phyloP scores from a whole-genome alignment of 2,329 filamentous ascomycete genomes.

The Plenodomus lindquistii region DNA sequence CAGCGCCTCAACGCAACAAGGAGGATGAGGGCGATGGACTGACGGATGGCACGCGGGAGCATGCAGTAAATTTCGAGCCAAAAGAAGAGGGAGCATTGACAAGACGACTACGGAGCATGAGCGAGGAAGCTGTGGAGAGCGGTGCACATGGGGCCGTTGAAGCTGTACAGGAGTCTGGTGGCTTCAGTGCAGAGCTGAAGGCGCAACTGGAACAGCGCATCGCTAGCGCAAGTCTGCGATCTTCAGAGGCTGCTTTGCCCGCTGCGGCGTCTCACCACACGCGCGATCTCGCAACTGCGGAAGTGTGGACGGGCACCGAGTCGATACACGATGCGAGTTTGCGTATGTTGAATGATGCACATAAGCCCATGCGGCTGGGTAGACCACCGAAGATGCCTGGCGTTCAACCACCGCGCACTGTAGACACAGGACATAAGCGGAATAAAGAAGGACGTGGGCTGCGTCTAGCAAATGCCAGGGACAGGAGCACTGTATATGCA shows the following conservation, averaged over 20 bases:
- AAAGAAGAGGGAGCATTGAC: slow-evolving; percentile 59
- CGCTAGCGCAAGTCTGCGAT: slow-evolving; percentile 58
- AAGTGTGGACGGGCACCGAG: slow-evolving; percentile 81
- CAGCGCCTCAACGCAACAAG: slow-evolving; percentile 19
- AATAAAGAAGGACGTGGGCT: slow-evolving; percentile 40
- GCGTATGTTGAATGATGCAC: slow-evolving; percentile 72
- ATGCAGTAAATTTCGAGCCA: background rate
- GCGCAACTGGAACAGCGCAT: slow-evolving; percentile 62
- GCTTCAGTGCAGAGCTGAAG: slow-evolving; percentile 64
- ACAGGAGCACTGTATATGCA: slow-evolving; percentile 61
- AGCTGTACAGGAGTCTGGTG: slow-evolving; percentile 62
- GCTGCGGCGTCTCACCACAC: slow-evolving; percentile 69
- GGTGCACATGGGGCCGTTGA: slow-evolving; percentile 60
- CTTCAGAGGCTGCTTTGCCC: slow-evolving; percentile 59
- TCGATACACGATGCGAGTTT: slow-evolving; percentile 73
- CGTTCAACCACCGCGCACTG: slow-evolving; percentile 28
- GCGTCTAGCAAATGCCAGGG: slow-evolving; percentile 61
- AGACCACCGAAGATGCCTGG: slow-evolving; percentile 21
- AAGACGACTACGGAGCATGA: slow-evolving; percentile 61
- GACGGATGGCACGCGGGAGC: background rate
- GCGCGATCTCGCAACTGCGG: slow-evolving; percentile 66
- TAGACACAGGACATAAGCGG: slow-evolving; percentile 44
- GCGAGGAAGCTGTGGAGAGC: slow-evolving; percentile 60
- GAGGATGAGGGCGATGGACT: slow-evolving; percentile 2
- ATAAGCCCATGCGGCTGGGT: slow-evolving; percentile 54